phyloP scores from a whole-genome alignment of 371 early-diverging fungal species.

The Mortierella sp. region DNA sequence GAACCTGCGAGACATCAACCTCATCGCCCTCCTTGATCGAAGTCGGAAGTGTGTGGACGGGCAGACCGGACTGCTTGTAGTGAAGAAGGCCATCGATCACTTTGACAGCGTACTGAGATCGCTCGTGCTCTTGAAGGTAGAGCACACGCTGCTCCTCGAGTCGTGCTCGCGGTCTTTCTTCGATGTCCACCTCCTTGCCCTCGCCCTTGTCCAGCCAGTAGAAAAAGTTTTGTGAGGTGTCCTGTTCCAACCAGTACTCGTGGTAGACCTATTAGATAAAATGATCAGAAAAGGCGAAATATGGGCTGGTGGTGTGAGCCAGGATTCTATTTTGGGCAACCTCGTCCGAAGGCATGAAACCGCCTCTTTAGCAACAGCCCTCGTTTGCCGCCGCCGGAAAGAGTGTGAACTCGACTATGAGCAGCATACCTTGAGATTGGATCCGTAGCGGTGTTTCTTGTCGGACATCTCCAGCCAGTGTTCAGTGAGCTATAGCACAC shows the following conservation, averaged over 20 bases:
- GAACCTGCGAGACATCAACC: conserved; percentile 33
- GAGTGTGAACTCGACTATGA: not conserved
- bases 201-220: conserved; percentile 60
- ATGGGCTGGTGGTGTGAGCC: conserved; percentile 13
- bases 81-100: conserved; percentile 47
- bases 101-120: conserved; percentile 41
- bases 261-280: conserved; percentile 32
- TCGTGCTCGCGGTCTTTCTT: conserved; percentile 35
- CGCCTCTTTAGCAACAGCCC: not conserved
- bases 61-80: conserved; percentile 31
- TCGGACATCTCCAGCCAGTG: conserved; percentile 61
- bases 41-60: conserved; percentile 50
- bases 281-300: not conserved
- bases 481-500: conserved; percentile 47
- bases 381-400: not conserved
- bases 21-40: conserved; percentile 24
- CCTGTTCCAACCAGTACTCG: conserved; percentile 46
- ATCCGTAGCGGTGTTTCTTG: conserved; percentile 58
- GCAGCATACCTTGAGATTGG: conserved; percentile 55
- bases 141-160: conserved; percentile 47
- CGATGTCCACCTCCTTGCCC: conserved; percentile 46
- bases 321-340: not conserved
- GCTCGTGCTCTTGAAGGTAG: conserved; percentile 53
- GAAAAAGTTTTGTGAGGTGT: conserved; percentile 58
- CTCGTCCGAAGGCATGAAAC: not conserved